Evolutionary conservation across 2,329 filamentous ascomycete species (phyloP).

Genomic region (Tolypocladium ophioglossoides): DNA sequence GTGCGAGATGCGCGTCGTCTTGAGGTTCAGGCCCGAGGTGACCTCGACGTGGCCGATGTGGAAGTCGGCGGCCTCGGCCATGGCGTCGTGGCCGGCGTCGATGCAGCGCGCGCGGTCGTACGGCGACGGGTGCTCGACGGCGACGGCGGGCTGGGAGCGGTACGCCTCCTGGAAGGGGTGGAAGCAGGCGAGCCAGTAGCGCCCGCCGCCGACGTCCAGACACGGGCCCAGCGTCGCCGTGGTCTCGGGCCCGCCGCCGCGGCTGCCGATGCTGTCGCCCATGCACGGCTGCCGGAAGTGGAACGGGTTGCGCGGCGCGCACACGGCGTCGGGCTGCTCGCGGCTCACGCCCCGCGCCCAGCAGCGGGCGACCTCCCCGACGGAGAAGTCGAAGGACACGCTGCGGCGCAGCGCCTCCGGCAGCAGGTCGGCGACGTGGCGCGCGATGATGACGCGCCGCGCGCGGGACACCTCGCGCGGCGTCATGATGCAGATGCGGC

Average conservation of each 20-base stretch:
- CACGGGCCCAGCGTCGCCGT: slow-evolving; percentile 33
- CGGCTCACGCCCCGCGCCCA: slow-evolving; percentile 29
- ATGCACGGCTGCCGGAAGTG: slow-evolving; percentile 31
- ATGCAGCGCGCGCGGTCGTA: slow-evolving; percentile 26
- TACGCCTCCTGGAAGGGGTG: slow-evolving; percentile 31
- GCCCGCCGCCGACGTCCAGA: slow-evolving; percentile 23
- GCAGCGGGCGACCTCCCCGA: slow-evolving; percentile 22
- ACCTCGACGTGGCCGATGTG: slow-evolving; percentile 25
- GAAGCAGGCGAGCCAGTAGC: slow-evolving; percentile 32
- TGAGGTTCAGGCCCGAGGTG: slow-evolving; percentile 29
- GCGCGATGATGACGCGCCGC: slow-evolving; percentile 26
- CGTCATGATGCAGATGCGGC: slow-evolving; percentile 31
- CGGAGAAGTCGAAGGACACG: slow-evolving; percentile 27
- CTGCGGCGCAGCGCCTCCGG: slow-evolving; percentile 18
- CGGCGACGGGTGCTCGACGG: slow-evolving; percentile 30
- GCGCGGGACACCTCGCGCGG: slow-evolving; percentile 20
- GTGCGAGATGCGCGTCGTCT: slow-evolving; percentile 31
- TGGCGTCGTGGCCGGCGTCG: slow-evolving; percentile 24
- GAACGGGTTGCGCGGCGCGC: slow-evolving; percentile 29
- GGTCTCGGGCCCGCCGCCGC: slow-evolving; percentile 16
- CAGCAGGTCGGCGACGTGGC: slow-evolving; percentile 30
- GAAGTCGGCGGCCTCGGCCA: slow-evolving; percentile 18
- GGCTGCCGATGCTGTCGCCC: slow-evolving; percentile 33
- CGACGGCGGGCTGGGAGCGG: slow-evolving; percentile 14
- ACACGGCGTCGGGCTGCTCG: slow-evolving; percentile 29